Evolutionary conservation across 176 grass and related monocot genomes (phyloP), one percentile per base, ranked within the genome.

Genomic region (Musa itinerans): DNA sequence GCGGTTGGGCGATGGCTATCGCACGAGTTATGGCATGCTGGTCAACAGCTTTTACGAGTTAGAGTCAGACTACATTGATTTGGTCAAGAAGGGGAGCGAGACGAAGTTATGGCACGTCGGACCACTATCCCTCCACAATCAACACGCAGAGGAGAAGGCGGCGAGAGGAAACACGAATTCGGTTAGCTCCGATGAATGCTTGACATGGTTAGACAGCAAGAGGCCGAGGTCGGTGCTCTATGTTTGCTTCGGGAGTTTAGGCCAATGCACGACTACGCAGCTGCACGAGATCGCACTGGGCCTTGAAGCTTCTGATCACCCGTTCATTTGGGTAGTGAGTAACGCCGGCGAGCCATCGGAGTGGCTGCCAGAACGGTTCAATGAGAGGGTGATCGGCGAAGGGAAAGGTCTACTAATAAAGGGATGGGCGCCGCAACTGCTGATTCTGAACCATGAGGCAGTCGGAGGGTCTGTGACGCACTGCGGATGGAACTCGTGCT

Each of bases 401-500:
- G 74, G 34, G 15, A 62, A 34, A 19, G 74, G 74, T 3, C 29
- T 76, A 52, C 14, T 78, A 0, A 16, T 78, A 15, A 53, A 10
- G 27, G 85, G 87, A 66, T 85, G 78, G 83, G 83, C 73, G 6
- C 83, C 83, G 20, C 83, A 81, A 49, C 15, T 81, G 52, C 48
- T 85, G 8, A 72, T 85, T 77, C 19, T 85, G 24, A 72, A 66
- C 53, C 83, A 85, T 58, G 9, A 64, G 4, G 58, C 73, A 1
- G 73, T 85, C 0, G 83, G 83, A 20, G 73, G 65, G 0, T 85
- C 78, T 50, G 2, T 81, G 50, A 85, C 83, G 49, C 83, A 85
- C 55, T 85, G 78, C 49, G 83, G 83, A 14, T 85, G 83, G 83
- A 85, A 85, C 73, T 85, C 83, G 8, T 72, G 50, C 4, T 10